phyloP scores from a whole-genome alignment of 192 early-diverging fungal genomes.

The Coemansia sp. region DNA sequence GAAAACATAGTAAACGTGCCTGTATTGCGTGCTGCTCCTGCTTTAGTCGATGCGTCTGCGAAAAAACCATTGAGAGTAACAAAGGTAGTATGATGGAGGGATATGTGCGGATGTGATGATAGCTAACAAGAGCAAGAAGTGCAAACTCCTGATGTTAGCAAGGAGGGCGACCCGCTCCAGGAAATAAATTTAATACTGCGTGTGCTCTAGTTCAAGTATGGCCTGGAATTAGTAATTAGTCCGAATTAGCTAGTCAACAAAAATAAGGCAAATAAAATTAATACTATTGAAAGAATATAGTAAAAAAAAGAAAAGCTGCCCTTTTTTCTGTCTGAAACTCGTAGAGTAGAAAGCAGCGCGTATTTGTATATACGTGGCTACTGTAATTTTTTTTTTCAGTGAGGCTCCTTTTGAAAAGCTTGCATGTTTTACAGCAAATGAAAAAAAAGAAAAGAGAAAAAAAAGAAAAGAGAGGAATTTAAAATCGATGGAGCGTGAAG shows the following conservation, averaged over 20 bases:
- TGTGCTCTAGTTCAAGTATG: neutral
- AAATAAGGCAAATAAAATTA: neutral
- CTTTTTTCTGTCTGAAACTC: slow-evolving; percentile 2
- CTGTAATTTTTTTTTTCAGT: neutral
- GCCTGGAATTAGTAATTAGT: neutral
- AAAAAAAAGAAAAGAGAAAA: neutral
- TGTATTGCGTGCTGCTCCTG: neutral
- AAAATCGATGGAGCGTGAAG: neutral
- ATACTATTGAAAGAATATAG: neutral
- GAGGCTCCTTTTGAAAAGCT: neutral
- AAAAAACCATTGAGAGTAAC: neutral
- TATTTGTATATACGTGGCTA: neutral
- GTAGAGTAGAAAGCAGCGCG: neutral
- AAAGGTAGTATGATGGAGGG: neutral
- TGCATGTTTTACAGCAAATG: neutral
- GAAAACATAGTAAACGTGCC: neutral
- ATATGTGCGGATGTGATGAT: neutral
- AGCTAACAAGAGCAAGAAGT: neutral
- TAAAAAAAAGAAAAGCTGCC: slow-evolving; percentile 2
- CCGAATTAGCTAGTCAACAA: neutral
- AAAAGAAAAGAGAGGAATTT: neutral
- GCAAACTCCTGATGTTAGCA: neutral
- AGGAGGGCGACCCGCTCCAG: neutral
- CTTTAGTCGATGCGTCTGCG: neutral
- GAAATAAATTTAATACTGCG: neutral